Evolutionary conservation across 306 rosid species (phyloP), one percentile per base, ranked within the genome.

Genomic region (Glycyrrhiza uralensis): DNA sequence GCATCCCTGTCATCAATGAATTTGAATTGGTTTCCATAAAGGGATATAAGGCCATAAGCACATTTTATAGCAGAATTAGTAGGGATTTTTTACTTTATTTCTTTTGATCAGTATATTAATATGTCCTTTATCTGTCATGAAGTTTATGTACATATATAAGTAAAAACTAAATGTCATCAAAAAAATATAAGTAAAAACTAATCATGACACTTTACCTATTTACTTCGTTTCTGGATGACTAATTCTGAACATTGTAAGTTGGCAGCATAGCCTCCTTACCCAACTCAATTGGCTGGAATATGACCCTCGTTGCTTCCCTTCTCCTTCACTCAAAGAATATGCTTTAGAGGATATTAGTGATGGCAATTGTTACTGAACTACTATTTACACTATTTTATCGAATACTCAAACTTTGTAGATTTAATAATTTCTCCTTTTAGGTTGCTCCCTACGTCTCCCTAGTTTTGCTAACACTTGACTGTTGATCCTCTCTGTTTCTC

Each of bases 281-380:
- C 49, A 75, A 56, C 52, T 66, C 42, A 56, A 36, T 56, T 58
- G 46, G 33, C 44, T 56, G 20, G 69, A 57, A 22, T 22, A 11
- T 23, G 75, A 76, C 63, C 63, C 81, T 35, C 26, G 0, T 35
- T 24, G 18, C 18, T 18, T 32, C 51, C 32, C 76, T 67, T 74
- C 41, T 66, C 32, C 18, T 58, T 73, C 17, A 60, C 79, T 79
- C 71, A 44, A 78, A 44, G 36, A 64, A 63, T 33, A 71, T 45
- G 46, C 68, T 6, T 20, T 45, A 45, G 57, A 68, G 51, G 64
- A 59, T 23, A 14, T 41, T 13, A 24, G 26, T 66, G 69, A 46
- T 57, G 46, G 17, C 10, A 23, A 56, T 19, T 56, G 5, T 11
- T 32, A 42, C 55, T 38, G 11, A 66, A 30, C 74, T 61, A 38